Base-by-base conservation (phyloP, 2,329 filamentous ascomycete genomes). In the Microthyrium microscopicum region DNA sequence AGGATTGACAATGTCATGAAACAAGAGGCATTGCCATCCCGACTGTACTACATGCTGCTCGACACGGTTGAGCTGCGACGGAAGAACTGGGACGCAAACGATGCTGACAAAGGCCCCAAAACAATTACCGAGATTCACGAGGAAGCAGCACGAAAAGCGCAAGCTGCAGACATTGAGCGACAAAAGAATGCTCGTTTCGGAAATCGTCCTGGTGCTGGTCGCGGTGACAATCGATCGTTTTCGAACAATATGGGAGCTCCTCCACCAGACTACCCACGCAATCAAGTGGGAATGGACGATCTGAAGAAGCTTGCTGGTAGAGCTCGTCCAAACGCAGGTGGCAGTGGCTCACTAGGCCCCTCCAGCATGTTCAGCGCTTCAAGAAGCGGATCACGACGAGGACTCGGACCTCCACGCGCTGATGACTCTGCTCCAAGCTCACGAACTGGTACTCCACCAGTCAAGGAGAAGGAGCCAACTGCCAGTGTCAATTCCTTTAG, bases 41-140 rank as follows among this genome's bases (percentile, higher is more conserved):
- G 89, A 64, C 67, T 94, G 45, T 75, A 72, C 52, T 98, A 95
- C 61, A 95, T 98, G 89, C 70, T 98, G 40, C 73, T 95, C 74
- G 89, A 98, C 52, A 71, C 93, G 35, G 55, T 92, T 37, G 89
- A 98, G 53, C 66, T 98, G 42, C 77, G 89, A 44, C 72, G 57
- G 51, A 62, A 65, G 33, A 66, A 70, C 52, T 98, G 89, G 89
- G 57, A 68, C 40, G 84, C 82, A 37, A 94, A 93, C 66, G 83
- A 92, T 52, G 61, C 64, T 34, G 79, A 85, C 60, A 95, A 95
- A 66, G 89, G 89, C 24, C 89, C 89, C 38, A 94, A 94, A 74
- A 98, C 89, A 6, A 78, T 98, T 34, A 74, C 84, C 4, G 81
- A 95, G 60, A 81, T 98, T 44, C 81, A 84, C 52, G 77, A 76